These are phyloP conservation scores for Crucihimalaya himalaica DNA, from an alignment of 345 rosid species.

Conservation along the genomic window DNA sequence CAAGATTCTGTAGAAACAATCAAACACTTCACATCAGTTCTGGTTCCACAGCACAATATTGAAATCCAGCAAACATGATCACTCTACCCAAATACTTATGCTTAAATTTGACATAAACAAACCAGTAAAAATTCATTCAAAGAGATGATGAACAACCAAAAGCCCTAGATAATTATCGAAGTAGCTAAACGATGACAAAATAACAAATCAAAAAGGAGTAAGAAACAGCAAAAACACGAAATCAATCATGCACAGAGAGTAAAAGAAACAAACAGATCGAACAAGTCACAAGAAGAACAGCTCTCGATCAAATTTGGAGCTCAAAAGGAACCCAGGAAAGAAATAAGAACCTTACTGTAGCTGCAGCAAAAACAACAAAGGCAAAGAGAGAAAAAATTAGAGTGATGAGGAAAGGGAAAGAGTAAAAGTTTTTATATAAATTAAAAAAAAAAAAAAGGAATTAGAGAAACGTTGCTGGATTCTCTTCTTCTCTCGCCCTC, in stretches of 20 bases:
- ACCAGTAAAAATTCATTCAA: neutral
- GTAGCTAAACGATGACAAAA: neutral
- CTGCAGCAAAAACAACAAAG: slow-evolving; percentile 9
- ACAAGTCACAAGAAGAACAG: neutral
- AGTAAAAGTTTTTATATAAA: neutral
- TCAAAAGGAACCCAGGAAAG: neutral
- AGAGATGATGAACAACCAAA: slow-evolving; percentile 1
- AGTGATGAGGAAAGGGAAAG: neutral
- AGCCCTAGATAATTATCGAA: neutral
- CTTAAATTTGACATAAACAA: neutral
- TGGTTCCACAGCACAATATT: neutral
- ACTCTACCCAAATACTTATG: neutral
- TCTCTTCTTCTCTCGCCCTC: slow-evolving; percentile 30
- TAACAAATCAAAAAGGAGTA: neutral
- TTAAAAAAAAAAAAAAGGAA: neutral
- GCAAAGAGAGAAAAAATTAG: neutral
- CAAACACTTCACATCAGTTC: slow-evolving; percentile 18
- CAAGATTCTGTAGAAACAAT: slow-evolving; percentile 32
- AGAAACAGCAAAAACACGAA: neutral
- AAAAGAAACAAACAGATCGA: slow-evolving; percentile 22
- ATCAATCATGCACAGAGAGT: slow-evolving; percentile 35
- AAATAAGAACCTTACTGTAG: slow-evolving; percentile 4
- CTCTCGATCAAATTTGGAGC: neutral
- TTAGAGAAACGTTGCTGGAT: slow-evolving; percentile 30
- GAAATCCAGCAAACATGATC: slow-evolving; percentile 1